Conservation (phyloP, 169 alveolate species). For the Besnoitia besnoiti region DNA sequence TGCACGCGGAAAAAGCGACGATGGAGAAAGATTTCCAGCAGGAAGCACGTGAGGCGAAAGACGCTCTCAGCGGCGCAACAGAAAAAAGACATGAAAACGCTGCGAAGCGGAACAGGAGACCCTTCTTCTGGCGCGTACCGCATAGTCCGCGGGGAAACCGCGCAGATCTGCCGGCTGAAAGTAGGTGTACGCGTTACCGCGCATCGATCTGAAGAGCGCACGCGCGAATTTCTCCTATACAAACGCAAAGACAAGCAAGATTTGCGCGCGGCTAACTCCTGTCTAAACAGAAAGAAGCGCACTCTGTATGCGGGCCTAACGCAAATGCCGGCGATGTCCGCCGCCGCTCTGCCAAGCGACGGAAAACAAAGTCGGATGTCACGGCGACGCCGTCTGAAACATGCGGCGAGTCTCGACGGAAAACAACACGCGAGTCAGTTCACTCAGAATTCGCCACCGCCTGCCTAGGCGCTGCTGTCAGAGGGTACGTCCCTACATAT, state of each 20-base stretch:
- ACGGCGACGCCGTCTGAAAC: too few relatives aligned
- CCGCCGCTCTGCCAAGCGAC: too few relatives aligned
- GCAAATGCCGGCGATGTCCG: too few relatives aligned
- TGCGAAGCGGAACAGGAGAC: neutral
- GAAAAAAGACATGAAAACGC: neutral
- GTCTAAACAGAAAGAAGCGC: too few relatives aligned
- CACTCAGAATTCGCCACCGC: too few relatives aligned
- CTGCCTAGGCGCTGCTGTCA: too few relatives aligned
- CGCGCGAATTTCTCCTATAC: slow-evolving; percentile 85
- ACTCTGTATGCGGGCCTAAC: too few relatives aligned
- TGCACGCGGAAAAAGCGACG: neutral
- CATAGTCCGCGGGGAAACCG: neutral
- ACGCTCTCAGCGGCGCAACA: neutral
- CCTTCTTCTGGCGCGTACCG: neutral
- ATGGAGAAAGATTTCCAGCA: too few relatives aligned
- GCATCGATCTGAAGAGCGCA: slow-evolving; percentile 94
- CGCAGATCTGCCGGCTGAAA: slow-evolving; percentile 71
- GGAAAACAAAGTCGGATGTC: too few relatives aligned
- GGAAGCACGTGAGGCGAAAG: neutral
- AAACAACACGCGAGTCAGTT: too few relatives aligned
- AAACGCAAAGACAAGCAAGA: neutral
- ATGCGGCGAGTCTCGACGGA: too few relatives aligned
- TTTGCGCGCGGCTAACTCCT: neutral
- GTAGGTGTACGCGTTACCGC: slow-evolving; percentile 95
- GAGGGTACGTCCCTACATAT: too few relatives aligned